Base-by-base conservation (phyloP, 148 eudicot genomes). In the Spergularia marina region DNA sequence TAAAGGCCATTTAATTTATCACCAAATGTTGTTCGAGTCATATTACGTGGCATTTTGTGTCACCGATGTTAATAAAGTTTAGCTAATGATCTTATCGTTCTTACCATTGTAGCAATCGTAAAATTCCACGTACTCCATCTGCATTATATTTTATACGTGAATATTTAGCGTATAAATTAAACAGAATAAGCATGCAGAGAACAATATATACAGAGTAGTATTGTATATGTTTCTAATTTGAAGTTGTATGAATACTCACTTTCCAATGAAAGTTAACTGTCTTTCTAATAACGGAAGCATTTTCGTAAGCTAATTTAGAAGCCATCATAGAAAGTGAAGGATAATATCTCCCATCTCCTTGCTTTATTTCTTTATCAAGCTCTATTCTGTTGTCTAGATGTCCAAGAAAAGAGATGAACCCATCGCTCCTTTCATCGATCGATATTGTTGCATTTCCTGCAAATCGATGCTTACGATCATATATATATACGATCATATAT, bases 71-170 rank as follows among this genome's bases (percentile, higher is more conserved):
- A 30, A 2, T 30, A 30, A 30, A 30, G 4, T 30, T 30, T 30
- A 3, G 36, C 36, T 30, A 30, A 30, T 3, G 36, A 30, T 2
- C 2, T 30, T 30, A 57, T 56, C 4, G 10, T 36, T 40, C 81
- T 83, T 77, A 89, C 98, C 94, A 57, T 93, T 91, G 84, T 84
- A 88, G 57, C 82, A 88, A 72, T 89, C 78, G 68, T 73, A 89
- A 74, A 78, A 89, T 20, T 80, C 84, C 82, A 93, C 54, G 72
- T 80, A 85, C 15, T 93, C 86, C 96, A 91, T 93, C 98, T 93
- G 90, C 15, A 70, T 23, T 23, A 23, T 23, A 23, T 23, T 23
- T 2, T 79, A 81, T 61, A 59, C 7, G 59, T 57, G 63, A 74
- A 23, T 25, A 68, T 75, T 72, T 14, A 57, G 16, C 12, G 21